Percentiles rank a stretch among this genome's conserved stretches.
Evolutionary conservation across 176 grass and related monocot species (phyloP).

Genomic region (Elymus sibiricus): DNA sequence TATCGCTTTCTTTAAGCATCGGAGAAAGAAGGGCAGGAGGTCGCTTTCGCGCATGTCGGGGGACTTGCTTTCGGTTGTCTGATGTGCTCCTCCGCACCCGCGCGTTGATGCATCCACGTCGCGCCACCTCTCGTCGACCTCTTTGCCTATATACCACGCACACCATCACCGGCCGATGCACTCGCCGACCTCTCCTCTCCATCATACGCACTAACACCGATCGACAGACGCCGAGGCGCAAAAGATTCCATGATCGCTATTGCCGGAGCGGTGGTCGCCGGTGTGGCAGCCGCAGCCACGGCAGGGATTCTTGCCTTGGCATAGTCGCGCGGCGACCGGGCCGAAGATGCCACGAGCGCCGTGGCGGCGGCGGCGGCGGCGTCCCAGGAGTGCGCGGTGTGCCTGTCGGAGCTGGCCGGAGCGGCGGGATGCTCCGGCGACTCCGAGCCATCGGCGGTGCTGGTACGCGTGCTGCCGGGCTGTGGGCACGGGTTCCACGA

Average conservation of each 20-base stretch:
- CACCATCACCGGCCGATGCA: not conserved
- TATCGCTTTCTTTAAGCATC: slow-evolving; percentile 36
- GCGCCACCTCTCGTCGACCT: not conserved
- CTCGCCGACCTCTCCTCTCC: not conserved
- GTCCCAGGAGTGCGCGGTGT: slow-evolving; percentile 39
- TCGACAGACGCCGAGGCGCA: not conserved
- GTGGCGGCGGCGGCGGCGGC: not conserved
- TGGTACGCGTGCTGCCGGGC: slow-evolving; percentile 15
- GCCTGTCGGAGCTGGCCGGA: slow-evolving; percentile 28
- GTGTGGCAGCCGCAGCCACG: not conserved
- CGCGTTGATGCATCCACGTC: slow-evolving; percentile 37
- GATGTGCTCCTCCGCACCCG: slow-evolving; percentile 42
- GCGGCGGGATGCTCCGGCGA: not conserved
- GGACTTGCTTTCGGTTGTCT: slow-evolving; percentile 14
- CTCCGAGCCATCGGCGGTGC: not conserved
- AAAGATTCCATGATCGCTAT: not conserved
- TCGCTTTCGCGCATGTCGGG: slow-evolving; percentile 34
- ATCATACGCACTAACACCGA: not conserved
- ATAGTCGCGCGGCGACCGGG: not conserved
- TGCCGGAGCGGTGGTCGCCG: slow-evolving; percentile 8
- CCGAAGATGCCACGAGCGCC: not conserved
- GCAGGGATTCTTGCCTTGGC: slow-evolving; percentile 9
- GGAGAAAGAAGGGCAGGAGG: not conserved
- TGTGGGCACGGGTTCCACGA: slow-evolving; percentile 48
- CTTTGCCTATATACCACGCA: slow-evolving; percentile 16